Conservation (phyloP, 2,329 filamentous ascomycete species). For the Capronia coronata region DNA sequence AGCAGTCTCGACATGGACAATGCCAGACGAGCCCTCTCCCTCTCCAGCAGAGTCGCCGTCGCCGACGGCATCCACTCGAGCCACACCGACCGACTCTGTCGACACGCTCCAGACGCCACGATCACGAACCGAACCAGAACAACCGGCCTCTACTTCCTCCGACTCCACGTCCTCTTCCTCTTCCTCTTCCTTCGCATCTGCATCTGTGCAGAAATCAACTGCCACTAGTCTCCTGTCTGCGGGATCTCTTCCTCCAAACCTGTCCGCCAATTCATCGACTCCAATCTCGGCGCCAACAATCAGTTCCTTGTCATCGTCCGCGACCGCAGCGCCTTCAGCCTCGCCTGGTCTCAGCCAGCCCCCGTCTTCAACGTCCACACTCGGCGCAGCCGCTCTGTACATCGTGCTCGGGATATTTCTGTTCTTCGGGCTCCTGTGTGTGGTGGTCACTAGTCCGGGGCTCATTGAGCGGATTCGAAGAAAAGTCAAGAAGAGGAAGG, state of each 20-base stretch:
- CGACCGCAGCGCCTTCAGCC: neutral
- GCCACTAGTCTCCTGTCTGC: no score
- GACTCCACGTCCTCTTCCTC: no score
- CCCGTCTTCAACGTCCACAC: neutral
- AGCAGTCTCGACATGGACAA: neutral
- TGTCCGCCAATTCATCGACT: no score
- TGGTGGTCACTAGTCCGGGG: slow-evolving; percentile 5
- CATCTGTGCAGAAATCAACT: no score
- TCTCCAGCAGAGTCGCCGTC: no score
- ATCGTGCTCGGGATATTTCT: slow-evolving; percentile 14
- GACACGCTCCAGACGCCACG: no score
- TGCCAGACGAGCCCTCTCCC: no score
- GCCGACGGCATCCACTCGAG: neutral
- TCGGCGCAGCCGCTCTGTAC: slow-evolving; percentile 7
- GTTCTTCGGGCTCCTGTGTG: slow-evolving; percentile 12
- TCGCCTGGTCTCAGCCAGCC: neutral
- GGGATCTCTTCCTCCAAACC: no score
- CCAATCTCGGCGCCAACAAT: no score
- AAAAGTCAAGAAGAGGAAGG: neutral
- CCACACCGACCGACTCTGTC: neutral
- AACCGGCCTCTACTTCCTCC: no score
- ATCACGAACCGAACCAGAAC: no score
- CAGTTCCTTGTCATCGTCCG: neutral
- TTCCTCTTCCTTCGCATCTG: no score
- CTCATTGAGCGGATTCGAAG: neutral